Percentiles rank a stretch among this genome's conserved stretches.
These are phyloP conservation scores for Linum trigynum DNA, from an alignment of 345 rosid genomes.

Conservation along the genomic window DNA sequence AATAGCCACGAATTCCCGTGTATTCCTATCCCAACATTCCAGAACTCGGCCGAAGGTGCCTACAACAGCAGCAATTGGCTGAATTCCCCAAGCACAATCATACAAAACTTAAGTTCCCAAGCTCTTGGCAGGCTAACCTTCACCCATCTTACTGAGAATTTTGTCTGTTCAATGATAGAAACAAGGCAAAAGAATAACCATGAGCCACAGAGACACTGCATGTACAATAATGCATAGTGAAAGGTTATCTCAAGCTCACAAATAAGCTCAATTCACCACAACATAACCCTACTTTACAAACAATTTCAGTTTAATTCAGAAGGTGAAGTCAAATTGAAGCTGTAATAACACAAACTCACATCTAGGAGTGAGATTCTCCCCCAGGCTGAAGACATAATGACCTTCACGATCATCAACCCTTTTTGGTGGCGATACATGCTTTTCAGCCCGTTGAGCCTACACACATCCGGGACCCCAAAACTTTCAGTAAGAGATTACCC, in stretches of 20 bases:
- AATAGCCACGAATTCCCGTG: conserved; percentile 54
- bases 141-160: conserved; percentile 74
- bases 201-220: too few species aligned
- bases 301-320: too few species aligned
- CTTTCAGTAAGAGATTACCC: conserved; percentile 19
- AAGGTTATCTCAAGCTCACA: too few species aligned
- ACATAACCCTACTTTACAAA: too few species aligned
- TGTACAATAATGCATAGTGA: too few species aligned
- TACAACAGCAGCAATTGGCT: conserved; percentile 69
- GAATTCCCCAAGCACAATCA: conserved; percentile 49
- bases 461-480: conserved; percentile 18
- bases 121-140: conserved; percentile 67
- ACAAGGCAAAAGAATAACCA: background rate
- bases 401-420: conserved; percentile 68
- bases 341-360: conserved; percentile 28
- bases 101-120: conserved; percentile 38
- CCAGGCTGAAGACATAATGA: conserved; percentile 50
- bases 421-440: conserved; percentile 36
- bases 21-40: conserved; percentile 80
- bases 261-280: too few species aligned
- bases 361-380: conserved; percentile 73
- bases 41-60: conserved; percentile 84
- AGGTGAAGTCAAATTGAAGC: too few species aligned
- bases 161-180: conserved; percentile 33
- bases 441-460: conserved; percentile 39